These are phyloP conservation scores for Glycine latifolia DNA, from an alignment of 306 rosid genomes.

Conservation along the genomic window DNA sequence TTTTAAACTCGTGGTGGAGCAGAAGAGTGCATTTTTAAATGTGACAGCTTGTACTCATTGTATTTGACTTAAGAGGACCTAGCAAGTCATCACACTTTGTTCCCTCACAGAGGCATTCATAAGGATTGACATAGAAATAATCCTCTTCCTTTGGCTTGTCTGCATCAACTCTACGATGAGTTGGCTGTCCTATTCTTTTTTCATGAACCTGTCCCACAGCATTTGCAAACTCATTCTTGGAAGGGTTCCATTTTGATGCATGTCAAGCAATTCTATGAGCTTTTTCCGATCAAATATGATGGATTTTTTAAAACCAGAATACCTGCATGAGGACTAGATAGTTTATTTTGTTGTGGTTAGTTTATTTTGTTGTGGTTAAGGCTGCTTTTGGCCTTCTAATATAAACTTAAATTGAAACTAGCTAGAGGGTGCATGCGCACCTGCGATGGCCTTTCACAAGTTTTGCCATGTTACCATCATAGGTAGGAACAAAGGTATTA, in stretches of 20 bases:
- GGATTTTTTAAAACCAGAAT: conserved; percentile 81
- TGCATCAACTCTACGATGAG: conserved; percentile 58
- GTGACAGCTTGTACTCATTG: conserved; percentile 42
- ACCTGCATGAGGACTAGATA: conserved; percentile 65
- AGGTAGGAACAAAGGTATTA: conserved; percentile 87
- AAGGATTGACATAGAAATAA: conserved; percentile 94
- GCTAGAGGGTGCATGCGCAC: conserved; percentile 49
- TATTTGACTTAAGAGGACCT: conserved; percentile 50
- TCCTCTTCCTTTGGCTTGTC: conserved; percentile 98
- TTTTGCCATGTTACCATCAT: conserved; percentile 98
- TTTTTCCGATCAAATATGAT: conserved; percentile 72
- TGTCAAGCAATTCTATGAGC: conserved; percentile 76
- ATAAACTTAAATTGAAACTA: conserved; percentile 24
- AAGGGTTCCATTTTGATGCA: conserved; percentile 81
- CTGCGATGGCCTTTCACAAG: conserved; percentile 97
- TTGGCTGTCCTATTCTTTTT: conserved; percentile 85
- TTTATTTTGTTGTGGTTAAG: too few relatives aligned
- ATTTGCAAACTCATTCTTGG: conserved; percentile 66
- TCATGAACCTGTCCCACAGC: conserved; percentile 66
- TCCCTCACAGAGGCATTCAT: conserved; percentile 85
- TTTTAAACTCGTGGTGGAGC: conserved; percentile 9
- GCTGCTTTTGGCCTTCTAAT: too few relatives aligned
- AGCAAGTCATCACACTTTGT: conserved; percentile 63
- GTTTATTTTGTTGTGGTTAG: too few relatives aligned
- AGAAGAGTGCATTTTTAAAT: conserved; percentile 43